Evolutionary conservation across 257 asterid species (phyloP).

Genomic region (Ilex aquifolium): DNA sequence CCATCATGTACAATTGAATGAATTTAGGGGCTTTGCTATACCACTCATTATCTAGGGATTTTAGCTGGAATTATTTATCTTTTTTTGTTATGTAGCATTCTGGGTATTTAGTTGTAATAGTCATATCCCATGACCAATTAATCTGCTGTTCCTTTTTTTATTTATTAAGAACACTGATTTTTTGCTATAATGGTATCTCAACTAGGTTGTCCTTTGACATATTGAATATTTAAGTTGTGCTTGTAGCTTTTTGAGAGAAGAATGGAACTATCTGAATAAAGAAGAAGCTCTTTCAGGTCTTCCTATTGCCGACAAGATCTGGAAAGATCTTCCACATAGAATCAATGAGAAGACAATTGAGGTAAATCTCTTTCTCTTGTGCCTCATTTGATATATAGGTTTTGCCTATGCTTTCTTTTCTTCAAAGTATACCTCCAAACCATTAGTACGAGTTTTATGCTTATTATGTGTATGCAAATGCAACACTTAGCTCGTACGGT

Average conservation of each 20-base stretch:
- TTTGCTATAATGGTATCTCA: neutral
- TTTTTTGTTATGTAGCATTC: neutral
- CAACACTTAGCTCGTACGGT: neutral
- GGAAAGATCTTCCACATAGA: slow-evolving; percentile 53
- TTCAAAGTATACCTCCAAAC: neutral
- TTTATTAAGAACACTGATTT: neutral
- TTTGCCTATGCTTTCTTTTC: neutral
- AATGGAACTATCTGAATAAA: slow-evolving; percentile 55
- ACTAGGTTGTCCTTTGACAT: neutral
- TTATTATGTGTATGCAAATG: too few relatives aligned
- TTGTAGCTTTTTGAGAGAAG: slow-evolving; percentile 77
- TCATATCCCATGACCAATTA: neutral
- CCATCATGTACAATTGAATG: too few relatives aligned
- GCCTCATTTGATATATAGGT: neutral
- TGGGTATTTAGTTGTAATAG: neutral
- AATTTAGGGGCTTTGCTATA: too few relatives aligned
- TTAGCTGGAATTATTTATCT: neutral
- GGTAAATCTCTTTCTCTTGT: slow-evolving; percentile 34
- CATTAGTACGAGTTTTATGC: neutral
- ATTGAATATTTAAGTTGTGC: neutral
- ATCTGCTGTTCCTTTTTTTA: neutral
- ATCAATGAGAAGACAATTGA: slow-evolving; percentile 43
- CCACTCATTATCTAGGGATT: too few relatives aligned
- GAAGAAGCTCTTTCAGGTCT: slow-evolving; percentile 33
- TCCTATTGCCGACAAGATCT: slow-evolving; percentile 46